Percentiles rank a stretch among this genome's conserved stretches.
phyloP scores from a whole-genome alignment of 441 rosid species.

The Croton laevigatus region DNA sequence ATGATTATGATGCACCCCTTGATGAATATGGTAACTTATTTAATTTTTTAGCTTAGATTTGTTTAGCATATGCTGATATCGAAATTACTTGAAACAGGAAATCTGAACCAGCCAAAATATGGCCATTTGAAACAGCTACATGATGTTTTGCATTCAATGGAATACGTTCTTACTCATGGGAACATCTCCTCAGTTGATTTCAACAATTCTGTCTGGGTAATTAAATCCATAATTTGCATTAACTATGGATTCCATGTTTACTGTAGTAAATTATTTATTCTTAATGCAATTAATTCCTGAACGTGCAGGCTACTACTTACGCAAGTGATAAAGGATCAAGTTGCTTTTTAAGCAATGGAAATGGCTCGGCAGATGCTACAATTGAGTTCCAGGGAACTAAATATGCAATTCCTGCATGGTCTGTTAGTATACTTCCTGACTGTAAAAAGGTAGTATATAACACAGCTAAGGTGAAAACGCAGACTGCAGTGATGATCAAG shows the following conservation, averaged over 20 bases:
- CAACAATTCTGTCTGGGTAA: slow-evolving; percentile 1
- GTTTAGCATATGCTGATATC: slow-evolving; percentile 9
- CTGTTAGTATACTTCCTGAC: slow-evolving; percentile 54
- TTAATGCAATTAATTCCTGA: background rate
- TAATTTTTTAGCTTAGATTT: background rate
- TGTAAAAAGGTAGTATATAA: slow-evolving; percentile 43
- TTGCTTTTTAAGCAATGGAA: slow-evolving; percentile 52
- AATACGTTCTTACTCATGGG: slow-evolving; percentile 15
- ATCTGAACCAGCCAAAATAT: slow-evolving; percentile 3
- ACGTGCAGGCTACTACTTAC: slow-evolving; percentile 41
- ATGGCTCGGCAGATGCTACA: slow-evolving; percentile 33
- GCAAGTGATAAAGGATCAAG: slow-evolving; percentile 37
- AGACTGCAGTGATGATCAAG: slow-evolving; percentile 47
- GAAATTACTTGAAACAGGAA: background rate
- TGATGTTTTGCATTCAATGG: slow-evolving; percentile 14
- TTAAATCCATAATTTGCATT: background rate
- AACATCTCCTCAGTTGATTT: background rate
- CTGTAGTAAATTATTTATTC: no score
- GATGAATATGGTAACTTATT: slow-evolving; percentile 55
- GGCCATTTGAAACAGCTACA: slow-evolving; percentile 14
- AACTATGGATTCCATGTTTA: no score
- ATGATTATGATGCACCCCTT: slow-evolving; percentile 70
- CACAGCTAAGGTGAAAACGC: slow-evolving; percentile 56
- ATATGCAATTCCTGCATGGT: slow-evolving; percentile 53
- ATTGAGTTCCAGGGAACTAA: slow-evolving; percentile 33